Evolutionary conservation across 805 yeast genomes (phyloP), one percentile per base, ranked within the genome.

Genomic region (Zygotorulaspora chibaensis): DNA sequence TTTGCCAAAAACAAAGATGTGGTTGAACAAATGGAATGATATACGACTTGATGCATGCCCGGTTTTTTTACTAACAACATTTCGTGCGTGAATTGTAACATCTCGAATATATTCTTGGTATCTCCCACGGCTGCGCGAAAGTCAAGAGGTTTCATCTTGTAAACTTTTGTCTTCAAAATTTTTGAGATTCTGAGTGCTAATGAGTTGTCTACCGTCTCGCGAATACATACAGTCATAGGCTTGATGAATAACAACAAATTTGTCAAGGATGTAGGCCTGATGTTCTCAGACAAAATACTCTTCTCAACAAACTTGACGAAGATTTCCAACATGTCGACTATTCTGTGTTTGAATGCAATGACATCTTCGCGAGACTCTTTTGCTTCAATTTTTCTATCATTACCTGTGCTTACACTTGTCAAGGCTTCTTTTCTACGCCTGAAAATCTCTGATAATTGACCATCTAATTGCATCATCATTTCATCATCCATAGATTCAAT

Each of bases 401-500:
- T 84, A 28, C 89, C 89, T 5, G 76, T 76, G n/a, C 68, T 59
- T 2, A 77, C 67, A 27, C 70, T 69, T 8, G 79, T 66, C 43
- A 87, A 64, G 0, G 86, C 84, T 49, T 78, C 81, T 54, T 81
- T 80, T 56, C 97, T 78, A 57, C 88, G 91, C 58, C 84, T 79
- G 74, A 91, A 91, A 45, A 91, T 91, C 43, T 75, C 76, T 0
- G 96, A 79, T 26, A 91, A 70, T 50, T 88, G 93, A 17, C 75
- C 85, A 61, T 91, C 98, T 56, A 91, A 77, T 16, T 90, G 95
- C 83, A 89, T 81, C 98, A 91, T 91, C 62, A 89, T 89, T 57
- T 90, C 96, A 65, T 90, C 97, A 49, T 90, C 95, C 95, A 89
- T 87, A 0, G 91, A 81, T 54, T 86, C 95, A 42, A 82, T 86